Base-by-base conservation (phyloP, 306 rosid genomes). In the Gastrolobium villosum region DNA sequence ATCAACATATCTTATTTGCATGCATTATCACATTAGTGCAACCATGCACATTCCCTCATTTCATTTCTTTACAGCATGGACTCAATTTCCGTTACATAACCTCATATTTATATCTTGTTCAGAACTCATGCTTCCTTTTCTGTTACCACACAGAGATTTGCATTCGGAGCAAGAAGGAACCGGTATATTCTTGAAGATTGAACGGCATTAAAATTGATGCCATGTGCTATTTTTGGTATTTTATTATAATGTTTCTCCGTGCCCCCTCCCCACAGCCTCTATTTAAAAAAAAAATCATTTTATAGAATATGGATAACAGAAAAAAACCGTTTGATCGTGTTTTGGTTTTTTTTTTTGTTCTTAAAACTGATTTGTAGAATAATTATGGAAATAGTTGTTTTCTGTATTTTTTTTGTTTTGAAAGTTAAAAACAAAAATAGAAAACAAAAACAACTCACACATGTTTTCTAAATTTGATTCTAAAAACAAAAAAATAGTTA, bases 141-240 rank as follows among this genome's bases (percentile, higher is more conserved):
- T 45, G 41, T 68, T 70, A 36, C 46, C 76, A 14, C 76, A 5
- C 97, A 94, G 98, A 89, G 98, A 82, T 49, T 92, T 41, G 96
- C 97, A 72, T 92, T 94, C 39, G 97, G 99, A n/a, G 97, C 97
- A 74, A 89, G 99, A 84, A 92, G 94, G 89, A 94, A 92, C 86
- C 87, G 82, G 55, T 82, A 90, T 70, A 5, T 94, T 75, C 88
- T 87, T 60, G 99, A 94, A 83, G 97, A 94, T 79, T 92, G 87
- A 94, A 65, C 69, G 5, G 55, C 71, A 74, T 65, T 1, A 68
- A 62, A 45, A 1, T 34, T 45, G 80, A 72, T 59, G 32, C 3
- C 65, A 35, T 65, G 79, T 72, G 44, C 81, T 14, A 43, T 4
- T 60, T 60, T 59, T 48, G 53, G 36, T 64, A 35, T 41, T 3